Conservation (phyloP, 805 yeast species). For the Yamadazyma phyllophila region DNA sequence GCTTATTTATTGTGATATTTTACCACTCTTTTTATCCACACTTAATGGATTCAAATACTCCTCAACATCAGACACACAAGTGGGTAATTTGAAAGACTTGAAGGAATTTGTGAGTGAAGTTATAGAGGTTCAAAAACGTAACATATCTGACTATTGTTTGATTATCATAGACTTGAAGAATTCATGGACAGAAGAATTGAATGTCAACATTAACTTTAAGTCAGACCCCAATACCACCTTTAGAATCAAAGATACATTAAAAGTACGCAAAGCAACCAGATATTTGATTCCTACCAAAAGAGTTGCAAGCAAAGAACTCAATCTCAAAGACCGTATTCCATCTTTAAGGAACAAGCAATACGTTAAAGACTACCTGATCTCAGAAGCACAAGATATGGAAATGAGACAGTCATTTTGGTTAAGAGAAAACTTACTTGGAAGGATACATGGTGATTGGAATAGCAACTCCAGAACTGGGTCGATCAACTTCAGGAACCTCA, state of each 20-base stretch:
- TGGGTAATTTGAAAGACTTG: slow-evolving; percentile 6
- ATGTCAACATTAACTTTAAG: slow-evolving; percentile 10
- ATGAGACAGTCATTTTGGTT: slow-evolving; percentile 79
- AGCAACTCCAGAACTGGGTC: slow-evolving; percentile 43
- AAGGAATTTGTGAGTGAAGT: slow-evolving; percentile 7
- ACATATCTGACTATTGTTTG: slow-evolving; percentile 52
- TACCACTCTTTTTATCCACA: slow-evolving; percentile 48
- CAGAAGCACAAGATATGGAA: slow-evolving; percentile 54
- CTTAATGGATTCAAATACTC: slow-evolving; percentile 16
- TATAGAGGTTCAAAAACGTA: background rate
- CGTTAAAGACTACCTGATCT: slow-evolving; percentile 52
- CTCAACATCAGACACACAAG: background rate
- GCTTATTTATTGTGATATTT: slow-evolving; percentile 69
- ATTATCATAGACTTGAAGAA: slow-evolving; percentile 77
- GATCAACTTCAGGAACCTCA: slow-evolving; percentile 64
- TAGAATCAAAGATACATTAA: slow-evolving; percentile 27
- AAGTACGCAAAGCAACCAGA: slow-evolving; percentile 42
- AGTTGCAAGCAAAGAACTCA: slow-evolving; percentile 41
- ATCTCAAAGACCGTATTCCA: slow-evolving; percentile 59
- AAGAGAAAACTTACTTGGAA: slow-evolving; percentile 59
- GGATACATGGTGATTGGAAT: slow-evolving; percentile 67
- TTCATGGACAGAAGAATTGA: slow-evolving; percentile 63
- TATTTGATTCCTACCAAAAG: slow-evolving; percentile 69
- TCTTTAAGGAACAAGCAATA: slow-evolving; percentile 69
- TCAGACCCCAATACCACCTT: slow-evolving; percentile 12